Evolutionary conservation across 2,329 filamentous ascomycete genomes (phyloP).

Genomic region (Neofusicoccum cordaticola): DNA sequence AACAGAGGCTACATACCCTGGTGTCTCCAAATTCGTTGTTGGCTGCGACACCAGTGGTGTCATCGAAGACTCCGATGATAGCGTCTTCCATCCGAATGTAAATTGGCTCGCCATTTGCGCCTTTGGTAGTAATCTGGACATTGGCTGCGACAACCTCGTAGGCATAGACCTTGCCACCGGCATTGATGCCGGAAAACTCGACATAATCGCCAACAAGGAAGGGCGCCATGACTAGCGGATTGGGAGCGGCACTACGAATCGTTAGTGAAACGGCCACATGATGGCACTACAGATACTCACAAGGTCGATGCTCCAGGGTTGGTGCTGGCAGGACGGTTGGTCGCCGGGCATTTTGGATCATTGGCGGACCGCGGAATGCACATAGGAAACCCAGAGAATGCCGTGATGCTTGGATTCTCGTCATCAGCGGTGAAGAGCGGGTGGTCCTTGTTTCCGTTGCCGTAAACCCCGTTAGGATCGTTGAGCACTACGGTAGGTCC

Average conservation of each 20-base stretch:
- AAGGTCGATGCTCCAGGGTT: conserved; percentile 12
- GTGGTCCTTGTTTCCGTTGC: conserved; percentile 35
- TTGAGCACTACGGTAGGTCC: conserved; percentile 41
- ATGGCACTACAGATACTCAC: conserved; percentile 20
- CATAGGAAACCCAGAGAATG: conserved; percentile 54
- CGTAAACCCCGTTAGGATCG: conserved; percentile 48
- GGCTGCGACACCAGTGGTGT: conserved; percentile 18
- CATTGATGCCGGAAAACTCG: conserved; percentile 38
- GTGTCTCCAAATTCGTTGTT: conserved; percentile 38
- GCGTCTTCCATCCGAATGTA: conserved; percentile 45
- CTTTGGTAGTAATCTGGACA: conserved; percentile 38
- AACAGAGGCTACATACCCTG: conserved; percentile 16
- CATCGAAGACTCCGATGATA: conserved; percentile 40
- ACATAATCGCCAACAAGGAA: conserved; percentile 42
- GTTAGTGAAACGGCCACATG: neutral
- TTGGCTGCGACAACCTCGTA: conserved; percentile 39
- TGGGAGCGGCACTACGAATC: conserved; percentile 24
- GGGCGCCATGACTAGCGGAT: conserved; percentile 42
- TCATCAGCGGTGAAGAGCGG: conserved; percentile 51
- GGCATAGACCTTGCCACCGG: conserved; percentile 34
- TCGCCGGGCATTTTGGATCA: conserved; percentile 36
- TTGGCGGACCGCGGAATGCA: conserved; percentile 46
- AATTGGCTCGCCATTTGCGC: conserved; percentile 32
- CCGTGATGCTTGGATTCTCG: conserved; percentile 47
- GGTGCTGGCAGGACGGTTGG: conserved; percentile 34